Conservation (phyloP, 2,329 filamentous ascomycete species). For the Xylariaceae sp. region DNA sequence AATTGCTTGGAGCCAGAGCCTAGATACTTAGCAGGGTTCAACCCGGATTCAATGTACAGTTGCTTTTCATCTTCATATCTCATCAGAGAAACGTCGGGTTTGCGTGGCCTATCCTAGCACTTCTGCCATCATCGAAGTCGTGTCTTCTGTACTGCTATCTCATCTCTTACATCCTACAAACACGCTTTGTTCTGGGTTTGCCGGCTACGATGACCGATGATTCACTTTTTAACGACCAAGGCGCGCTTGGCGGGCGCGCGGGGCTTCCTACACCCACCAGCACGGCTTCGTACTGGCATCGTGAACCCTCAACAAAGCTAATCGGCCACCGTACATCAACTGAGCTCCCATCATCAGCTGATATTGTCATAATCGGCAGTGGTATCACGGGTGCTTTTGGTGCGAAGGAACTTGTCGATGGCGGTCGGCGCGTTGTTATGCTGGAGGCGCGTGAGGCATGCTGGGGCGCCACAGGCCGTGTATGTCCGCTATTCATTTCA, state of each 20-base stretch:
- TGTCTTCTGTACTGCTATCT: too few relatives aligned
- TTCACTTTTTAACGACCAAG: too few relatives aligned
- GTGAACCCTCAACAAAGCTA: conserved; percentile 59
- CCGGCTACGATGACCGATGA: too few relatives aligned
- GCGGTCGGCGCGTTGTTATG: conserved; percentile 58
- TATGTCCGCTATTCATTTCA: conserved; percentile 35
- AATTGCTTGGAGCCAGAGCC: too few relatives aligned
- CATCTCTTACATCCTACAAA: too few relatives aligned
- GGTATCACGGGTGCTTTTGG: conserved; percentile 72
- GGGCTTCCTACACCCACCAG: conserved; percentile 58
- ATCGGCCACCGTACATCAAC: conserved; percentile 64
- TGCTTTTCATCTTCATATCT: too few relatives aligned
- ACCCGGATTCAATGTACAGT: too few relatives aligned
- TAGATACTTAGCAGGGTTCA: too few relatives aligned
- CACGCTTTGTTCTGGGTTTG: too few relatives aligned
- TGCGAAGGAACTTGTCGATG: conserved; percentile 56
- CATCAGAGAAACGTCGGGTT: too few relatives aligned
- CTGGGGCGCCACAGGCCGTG: conserved; percentile 78
- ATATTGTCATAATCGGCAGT: conserved; percentile 69
- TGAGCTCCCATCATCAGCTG: conserved; percentile 57
- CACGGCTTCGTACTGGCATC: conserved; percentile 70
- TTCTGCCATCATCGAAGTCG: too few relatives aligned
- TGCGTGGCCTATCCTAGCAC: too few relatives aligned
- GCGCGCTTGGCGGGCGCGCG: conserved; percentile 18
- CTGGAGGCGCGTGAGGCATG: conserved; percentile 77